Evolutionary conservation across 305 asterid genomes (phyloP), one percentile per base, ranked within the genome.

Genomic region (Ajuga reptans): DNA sequence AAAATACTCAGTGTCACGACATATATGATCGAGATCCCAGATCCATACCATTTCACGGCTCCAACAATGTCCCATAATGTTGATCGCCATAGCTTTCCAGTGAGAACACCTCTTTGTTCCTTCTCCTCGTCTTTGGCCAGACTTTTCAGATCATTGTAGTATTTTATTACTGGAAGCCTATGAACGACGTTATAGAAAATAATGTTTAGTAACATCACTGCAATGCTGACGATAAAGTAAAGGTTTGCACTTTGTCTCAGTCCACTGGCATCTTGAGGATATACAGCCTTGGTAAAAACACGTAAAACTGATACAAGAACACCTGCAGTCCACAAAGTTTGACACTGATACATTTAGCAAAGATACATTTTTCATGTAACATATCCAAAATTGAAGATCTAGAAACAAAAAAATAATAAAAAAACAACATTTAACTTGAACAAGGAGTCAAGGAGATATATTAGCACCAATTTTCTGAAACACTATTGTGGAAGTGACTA

Each of bases 221-320:
- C 72, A 10, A 89, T 84, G 84, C 92, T 85, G 71, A 89, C 89
- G 10, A 86, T 79, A 54, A 93, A 93, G 80, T 90, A 93, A 43
- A 93, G 88, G 80, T 90, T 86, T 0, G 97, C 96, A 52, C 97
- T 89, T 73, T 77, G 88, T 78, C 97, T 88, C 52, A 93, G 84
- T 64, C 99, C 99, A 8, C 33, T 54, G 62, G 86, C 53, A 75
- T 90, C 90, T 84, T 87, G 96, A 53, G 97, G 85, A 82, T 83
- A 90, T 39, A 90, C 47, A 43, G 95, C 85, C 79, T 93, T 90
- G 76, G 96, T 93, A 27, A 87, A 60, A 45, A 90, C 78, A 64
- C 99, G 84, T 53, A 93, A 80, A 50, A 78, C 67, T 15, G 97
- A 90, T 43, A 87, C 96, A 37, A 93, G 89, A 74, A 90, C 95